These are phyloP conservation scores for Neotropicomus parvogracilis DNA, from an alignment of 1,284 basidiomycete species.

Conservation along the genomic window DNA sequence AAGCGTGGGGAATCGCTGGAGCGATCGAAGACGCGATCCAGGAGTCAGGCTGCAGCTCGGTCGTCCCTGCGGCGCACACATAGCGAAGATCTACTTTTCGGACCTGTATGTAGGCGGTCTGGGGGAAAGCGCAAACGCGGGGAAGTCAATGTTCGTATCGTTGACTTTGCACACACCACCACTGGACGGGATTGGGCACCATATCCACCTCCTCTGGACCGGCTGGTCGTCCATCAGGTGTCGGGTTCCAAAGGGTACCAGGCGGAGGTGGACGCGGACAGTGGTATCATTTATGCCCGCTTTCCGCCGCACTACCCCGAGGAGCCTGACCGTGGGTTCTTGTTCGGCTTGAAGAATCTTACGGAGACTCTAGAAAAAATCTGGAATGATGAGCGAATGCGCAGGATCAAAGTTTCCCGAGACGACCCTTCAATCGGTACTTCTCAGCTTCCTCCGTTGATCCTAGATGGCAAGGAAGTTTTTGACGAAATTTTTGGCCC, in stretches of 20 bases:
- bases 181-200: slow-evolving; percentile 90
- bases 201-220: slow-evolving; percentile 45
- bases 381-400: slow-evolving; percentile 79
- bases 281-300: slow-evolving; percentile 76
- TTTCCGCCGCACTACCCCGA: slow-evolving; percentile 91
- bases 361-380: slow-evolving; percentile 72
- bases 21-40: slow-evolving; percentile 40
- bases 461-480: slow-evolving; percentile 68
- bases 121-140: slow-evolving; percentile 71
- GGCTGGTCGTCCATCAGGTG: slow-evolving; percentile 41
- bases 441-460: slow-evolving; percentile 57
- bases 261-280: slow-evolving; percentile 73
- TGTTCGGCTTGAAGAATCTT: slow-evolving; percentile 87
- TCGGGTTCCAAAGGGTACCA: slow-evolving; percentile 75
- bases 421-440: slow-evolving; percentile 49
- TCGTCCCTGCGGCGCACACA: slow-evolving; percentile 63
- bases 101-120: slow-evolving; percentile 58
- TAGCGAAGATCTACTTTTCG: slow-evolving; percentile 70
- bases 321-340: slow-evolving; percentile 90
- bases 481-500: slow-evolving; percentile 68
- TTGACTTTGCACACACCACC: slow-evolving; percentile 98
- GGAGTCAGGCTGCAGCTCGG: slow-evolving; percentile 37
- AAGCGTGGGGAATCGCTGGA: slow-evolving; percentile 78
- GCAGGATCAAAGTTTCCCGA: slow-evolving; percentile 59
- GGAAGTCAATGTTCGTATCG: slow-evolving; percentile 92